Percentiles rank a stretch among this genome's conserved stretches.
These are phyloP conservation scores for Boletales sp. DNA, from an alignment of 768 basidiomycete species.

Conservation along the genomic window DNA sequence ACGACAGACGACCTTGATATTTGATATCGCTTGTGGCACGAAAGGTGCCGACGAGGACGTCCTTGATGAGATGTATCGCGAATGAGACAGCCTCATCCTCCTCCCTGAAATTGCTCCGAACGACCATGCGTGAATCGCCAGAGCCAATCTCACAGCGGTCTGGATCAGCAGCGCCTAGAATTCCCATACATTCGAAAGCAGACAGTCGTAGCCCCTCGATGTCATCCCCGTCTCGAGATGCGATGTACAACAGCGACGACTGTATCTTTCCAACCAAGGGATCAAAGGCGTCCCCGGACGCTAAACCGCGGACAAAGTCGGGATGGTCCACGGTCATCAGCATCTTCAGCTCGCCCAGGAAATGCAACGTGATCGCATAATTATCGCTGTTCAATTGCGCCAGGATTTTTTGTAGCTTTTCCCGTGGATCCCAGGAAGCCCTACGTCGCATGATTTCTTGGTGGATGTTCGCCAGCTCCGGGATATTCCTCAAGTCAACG, in stretches of 20 bases:
- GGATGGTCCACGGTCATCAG: slow-evolving; percentile 53
- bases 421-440: slow-evolving; percentile 45
- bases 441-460: slow-evolving; percentile 44
- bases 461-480: slow-evolving; percentile 51
- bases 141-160: slow-evolving; percentile 76
- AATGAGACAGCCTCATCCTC: slow-evolving; percentile 74
- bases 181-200: slow-evolving; percentile 88
- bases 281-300: slow-evolving; percentile 87
- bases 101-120: slow-evolving; percentile 78
- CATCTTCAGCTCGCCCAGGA: slow-evolving; percentile 69
- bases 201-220: slow-evolving; percentile 62
- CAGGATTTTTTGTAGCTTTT: slow-evolving; percentile 62
- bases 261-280: slow-evolving; percentile 67
- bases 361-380: slow-evolving; percentile 66
- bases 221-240: slow-evolving; percentile 76
- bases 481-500: slow-evolving; percentile 71
- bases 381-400: slow-evolving; percentile 80
- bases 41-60: slow-evolving; percentile 86
- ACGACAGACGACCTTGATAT: slow-evolving; percentile 87
- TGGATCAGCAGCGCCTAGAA: slow-evolving; percentile 91
- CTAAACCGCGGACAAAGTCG: slow-evolving; percentile 54
- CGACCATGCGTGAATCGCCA: slow-evolving; percentile 60
- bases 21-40: slow-evolving; percentile 91
- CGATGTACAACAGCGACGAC: slow-evolving; percentile 60
- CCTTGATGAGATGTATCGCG: slow-evolving; percentile 79